Base-by-base conservation (phyloP, 306 rosid genomes). In the Sicyos baderoa region DNA sequence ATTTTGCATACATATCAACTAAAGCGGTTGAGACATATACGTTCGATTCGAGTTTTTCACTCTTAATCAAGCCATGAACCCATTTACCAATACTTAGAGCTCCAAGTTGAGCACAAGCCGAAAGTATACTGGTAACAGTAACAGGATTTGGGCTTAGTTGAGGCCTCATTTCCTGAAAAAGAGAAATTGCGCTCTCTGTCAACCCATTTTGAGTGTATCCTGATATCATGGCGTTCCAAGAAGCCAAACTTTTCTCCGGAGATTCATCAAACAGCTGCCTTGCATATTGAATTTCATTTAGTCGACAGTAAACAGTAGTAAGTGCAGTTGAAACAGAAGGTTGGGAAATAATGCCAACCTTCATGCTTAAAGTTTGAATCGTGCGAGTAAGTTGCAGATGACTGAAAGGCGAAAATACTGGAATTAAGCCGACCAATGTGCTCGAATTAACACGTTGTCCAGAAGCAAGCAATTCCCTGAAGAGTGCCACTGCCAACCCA, bases 81-180 rank as follows among this genome's bases (percentile, higher is more conserved):
- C 90, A 90, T 79, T 86, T 86, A 45, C 99, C 97, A 45, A 90
- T 84, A 82, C 94, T 81, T 19, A 90, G 60, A 11, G 96, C 83
- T 75, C 96, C 99, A 50, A 90, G 96, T 75, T 90, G 97, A 67
- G 99, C 97, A 74, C 96, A 93, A 40, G 99, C 99, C 19, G 97
- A 93, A 81, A 90, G 97, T 71, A 88, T 73, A 75, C 87, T 88
- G 44, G 99, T 86, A 63, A 90, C 68, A 0, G 99, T 93, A 48
- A 83, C 83, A 25, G 89, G 86, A 84, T 88, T 90, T 19, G 97
- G 97, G 42, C 64, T 66, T 74, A 90, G 78, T 16, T 83, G 89
- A 60, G 84, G 72, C 70, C 61, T 86, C 97, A 93, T 93, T 68
- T 88, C 86, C 74, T 72, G 83, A 80, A 93, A 93, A 75, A 90